These are phyloP conservation scores for Nyctanthes arbortristis DNA, from an alignment of 257 asterid genomes.

Conservation along the genomic window DNA sequence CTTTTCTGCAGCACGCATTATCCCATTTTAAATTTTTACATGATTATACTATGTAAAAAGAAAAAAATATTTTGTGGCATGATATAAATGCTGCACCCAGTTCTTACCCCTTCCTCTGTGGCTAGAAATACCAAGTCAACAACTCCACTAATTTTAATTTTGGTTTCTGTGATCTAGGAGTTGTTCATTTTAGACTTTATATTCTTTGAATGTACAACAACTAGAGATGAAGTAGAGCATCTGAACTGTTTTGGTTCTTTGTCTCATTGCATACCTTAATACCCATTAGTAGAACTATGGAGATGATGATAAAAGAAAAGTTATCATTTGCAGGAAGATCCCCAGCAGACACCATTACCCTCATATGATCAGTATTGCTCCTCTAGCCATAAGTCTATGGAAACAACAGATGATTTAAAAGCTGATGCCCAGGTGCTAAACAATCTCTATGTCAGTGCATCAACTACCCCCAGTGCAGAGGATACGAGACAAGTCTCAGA, in stretches of 20 bases:
- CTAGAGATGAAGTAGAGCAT: not conserved
- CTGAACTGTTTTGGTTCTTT: not conserved
- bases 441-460: conserved; percentile 2
- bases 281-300: not conserved
- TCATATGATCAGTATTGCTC: conserved; percentile 22
- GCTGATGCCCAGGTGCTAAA: not conserved
- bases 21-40: not conserved
- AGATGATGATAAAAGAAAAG: conserved; percentile 5
- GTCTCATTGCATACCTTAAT: not conserved
- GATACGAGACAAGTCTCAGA: conserved; percentile 19
- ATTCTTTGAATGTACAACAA: not conserved
- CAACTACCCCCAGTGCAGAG: conserved; percentile 18
- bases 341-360: conserved; percentile 14
- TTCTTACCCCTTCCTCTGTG: not conserved
- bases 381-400: conserved; percentile 16
- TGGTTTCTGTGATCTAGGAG: not conserved
- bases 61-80: not conserved
- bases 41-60: not conserved
- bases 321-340: conserved; percentile 34
- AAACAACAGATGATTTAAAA: conserved; percentile 20
- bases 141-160: conserved; percentile 1
- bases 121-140: not conserved
- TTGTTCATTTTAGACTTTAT: not conserved
- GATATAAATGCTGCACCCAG: not conserved
- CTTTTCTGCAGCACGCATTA: not conserved